phyloP scores from a whole-genome alignment of 768 basidiomycete genomes.

The Cystobasidiopsis lactophilus region DNA sequence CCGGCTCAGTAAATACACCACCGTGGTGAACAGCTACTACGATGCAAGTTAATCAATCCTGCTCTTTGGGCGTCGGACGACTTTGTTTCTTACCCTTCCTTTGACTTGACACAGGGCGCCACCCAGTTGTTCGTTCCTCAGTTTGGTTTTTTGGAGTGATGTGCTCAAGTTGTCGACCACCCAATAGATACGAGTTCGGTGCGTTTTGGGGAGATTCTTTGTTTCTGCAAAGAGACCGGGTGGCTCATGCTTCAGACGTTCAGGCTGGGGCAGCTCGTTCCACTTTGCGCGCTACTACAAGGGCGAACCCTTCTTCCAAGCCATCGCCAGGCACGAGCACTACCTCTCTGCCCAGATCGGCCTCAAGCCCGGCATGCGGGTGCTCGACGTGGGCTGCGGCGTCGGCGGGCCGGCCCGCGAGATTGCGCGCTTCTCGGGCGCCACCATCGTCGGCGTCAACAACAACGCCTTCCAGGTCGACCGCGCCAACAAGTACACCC shows the following conservation, averaged over 20 bases:
- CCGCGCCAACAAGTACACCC: conserved; percentile 64
- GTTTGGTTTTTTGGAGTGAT: background rate
- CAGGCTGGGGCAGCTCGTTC: conserved; percentile 41
- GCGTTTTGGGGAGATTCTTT: too few relatives aligned
- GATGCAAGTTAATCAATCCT: too few relatives aligned
- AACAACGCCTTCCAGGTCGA: conserved; percentile 90
- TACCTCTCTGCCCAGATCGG: conserved; percentile 75
- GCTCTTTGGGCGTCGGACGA: too few relatives aligned
- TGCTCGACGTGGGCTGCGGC: conserved; percentile 94
- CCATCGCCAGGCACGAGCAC: conserved; percentile 75
- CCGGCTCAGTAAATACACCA: conserved; percentile 60
- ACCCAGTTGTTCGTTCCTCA: conserved; percentile 1
- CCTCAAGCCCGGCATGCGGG: conserved; percentile 72
- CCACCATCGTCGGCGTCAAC: conserved; percentile 55
- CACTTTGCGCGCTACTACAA: conserved; percentile 53
- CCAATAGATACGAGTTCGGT: background rate
- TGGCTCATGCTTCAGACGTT: conserved; percentile 63
- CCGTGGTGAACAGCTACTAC: conserved; percentile 83
- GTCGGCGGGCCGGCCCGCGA: conserved; percentile 88
- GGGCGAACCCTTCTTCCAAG: conserved; percentile 34
- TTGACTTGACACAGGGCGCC: conserved; percentile 88
- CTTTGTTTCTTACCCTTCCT: too few relatives aligned
- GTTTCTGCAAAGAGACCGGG: background rate
- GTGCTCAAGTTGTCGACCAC: background rate
- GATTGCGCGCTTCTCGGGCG: conserved; percentile 78